A percentile compares a stretch with the other conserved stretches of the same genome.
Conservation (phyloP, 177 flowering plant genomes). For the Vitis hybrid region DNA sequence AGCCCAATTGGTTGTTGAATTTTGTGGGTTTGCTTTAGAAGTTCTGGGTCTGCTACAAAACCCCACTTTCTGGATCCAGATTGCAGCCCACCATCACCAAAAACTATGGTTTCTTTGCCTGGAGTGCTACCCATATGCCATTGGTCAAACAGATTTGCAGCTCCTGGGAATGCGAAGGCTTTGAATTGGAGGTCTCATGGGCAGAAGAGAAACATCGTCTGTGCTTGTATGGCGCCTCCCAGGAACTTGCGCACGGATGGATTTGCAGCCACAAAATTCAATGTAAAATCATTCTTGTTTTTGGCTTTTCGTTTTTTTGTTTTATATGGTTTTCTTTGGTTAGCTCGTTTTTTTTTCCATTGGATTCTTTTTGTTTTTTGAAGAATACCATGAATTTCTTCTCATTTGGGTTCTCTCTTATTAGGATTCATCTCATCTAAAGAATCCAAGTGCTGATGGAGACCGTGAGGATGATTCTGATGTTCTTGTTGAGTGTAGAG, state of each 20-base stretch:
- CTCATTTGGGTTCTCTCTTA: neutral
- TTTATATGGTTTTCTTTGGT: no score
- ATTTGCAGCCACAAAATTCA: slow-evolving; percentile 29
- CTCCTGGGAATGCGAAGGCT: slow-evolving; percentile 9
- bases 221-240: slow-evolving; percentile 54
- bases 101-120: slow-evolving; percentile 21
- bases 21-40: slow-evolving; percentile 21
- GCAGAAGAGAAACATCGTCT: slow-evolving; percentile 31
- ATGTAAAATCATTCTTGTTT: slow-evolving; percentile 27
- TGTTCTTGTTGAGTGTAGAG: slow-evolving; percentile 83
- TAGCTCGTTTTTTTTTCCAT: no score
- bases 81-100: slow-evolving; percentile 7
- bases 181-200: slow-evolving; percentile 6
- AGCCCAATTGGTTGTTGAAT: no score
- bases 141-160: slow-evolving; percentile 16
- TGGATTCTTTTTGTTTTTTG: no score
- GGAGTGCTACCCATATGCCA: slow-evolving; percentile 7
- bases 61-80: slow-evolving; percentile 1
- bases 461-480: slow-evolving; percentile 58
- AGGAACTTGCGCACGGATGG: slow-evolving; percentile 31
- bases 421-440: slow-evolving; percentile 41
- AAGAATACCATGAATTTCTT: no score
- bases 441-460: slow-evolving; percentile 18
- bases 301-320: no score
- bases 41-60: no score